Conservation (phyloP, 2,329 filamentous ascomycete genomes). For the Aspergillus sp. region DNA sequence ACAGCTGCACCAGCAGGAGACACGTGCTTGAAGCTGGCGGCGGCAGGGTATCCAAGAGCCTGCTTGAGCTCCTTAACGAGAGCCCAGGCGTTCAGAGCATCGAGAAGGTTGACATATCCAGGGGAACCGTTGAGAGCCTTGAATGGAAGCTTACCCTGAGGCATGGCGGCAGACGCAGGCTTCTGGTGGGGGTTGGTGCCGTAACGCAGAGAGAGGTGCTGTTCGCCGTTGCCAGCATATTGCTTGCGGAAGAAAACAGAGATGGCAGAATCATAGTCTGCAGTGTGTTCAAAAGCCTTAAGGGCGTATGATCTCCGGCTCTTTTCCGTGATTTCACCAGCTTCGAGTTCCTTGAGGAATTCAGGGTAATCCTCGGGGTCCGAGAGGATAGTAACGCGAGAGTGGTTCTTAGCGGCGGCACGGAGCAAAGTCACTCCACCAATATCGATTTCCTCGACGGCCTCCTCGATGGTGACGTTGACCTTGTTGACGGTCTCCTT, state of each 20-base stretch:
- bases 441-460: conserved; percentile 98
- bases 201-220: conserved; percentile 85
- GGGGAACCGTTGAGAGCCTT: conserved; percentile 87
- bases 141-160: conserved; percentile 78
- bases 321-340: conserved; percentile 79
- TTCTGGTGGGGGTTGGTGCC: conserved; percentile 98
- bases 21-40: conserved; percentile 98
- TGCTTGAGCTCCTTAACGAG: conserved; percentile 94
- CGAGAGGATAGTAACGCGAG: conserved; percentile 90
- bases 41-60: conserved; percentile 82
- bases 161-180: conserved; percentile 81
- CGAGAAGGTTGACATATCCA: conserved; percentile 95
- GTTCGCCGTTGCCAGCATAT: conserved; percentile 81
- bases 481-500: conserved; percentile 97
- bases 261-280: conserved; percentile 93
- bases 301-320: conserved; percentile 88
- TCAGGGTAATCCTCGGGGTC: conserved; percentile 91
- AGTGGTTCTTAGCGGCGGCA: conserved; percentile 97
- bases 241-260: conserved; percentile 97
- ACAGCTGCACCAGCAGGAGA: conserved; percentile 95
- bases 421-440: conserved; percentile 95
- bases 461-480: conserved; percentile 94
- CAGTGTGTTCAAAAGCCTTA: conserved; percentile 98
- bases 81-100: conserved; percentile 95
- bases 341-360: conserved; percentile 85